These are phyloP conservation scores for Tulasnella sp. DNA, from an alignment of 768 basidiomycete genomes.

Conservation along the genomic window DNA sequence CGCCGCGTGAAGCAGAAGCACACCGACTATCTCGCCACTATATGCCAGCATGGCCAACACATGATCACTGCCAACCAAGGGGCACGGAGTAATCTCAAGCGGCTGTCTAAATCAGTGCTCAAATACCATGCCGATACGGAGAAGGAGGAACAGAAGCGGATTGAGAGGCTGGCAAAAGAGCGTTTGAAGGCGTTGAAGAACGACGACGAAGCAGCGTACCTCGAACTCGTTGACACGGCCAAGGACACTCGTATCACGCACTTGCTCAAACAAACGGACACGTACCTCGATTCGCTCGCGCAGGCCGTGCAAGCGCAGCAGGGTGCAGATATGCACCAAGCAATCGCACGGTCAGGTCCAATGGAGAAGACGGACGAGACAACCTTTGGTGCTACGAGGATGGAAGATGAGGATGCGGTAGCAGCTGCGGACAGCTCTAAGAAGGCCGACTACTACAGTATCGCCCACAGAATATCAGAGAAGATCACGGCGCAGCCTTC, in stretches of 20 bases:
- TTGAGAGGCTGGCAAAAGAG: conserved; percentile 92
- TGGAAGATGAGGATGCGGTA: conserved; percentile 39
- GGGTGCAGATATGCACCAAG: conserved; percentile 38
- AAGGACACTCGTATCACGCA: conserved; percentile 99
- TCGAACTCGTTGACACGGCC: conserved; percentile 96
- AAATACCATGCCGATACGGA: conserved; percentile 83
- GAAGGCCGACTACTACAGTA: conserved; percentile 92
- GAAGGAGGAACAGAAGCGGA: conserved; percentile 95
- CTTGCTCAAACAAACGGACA: conserved; percentile 84
- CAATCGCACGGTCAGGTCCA: not conserved
- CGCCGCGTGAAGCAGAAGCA: conserved; percentile 93
- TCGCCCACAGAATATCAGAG: conserved; percentile 88
- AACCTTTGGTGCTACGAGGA: conserved; percentile 78
- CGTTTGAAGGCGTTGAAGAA: conserved; percentile 95
- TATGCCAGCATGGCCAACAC: conserved; percentile 72
- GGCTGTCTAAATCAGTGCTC: conserved; percentile 67
- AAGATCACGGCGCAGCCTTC: conserved; percentile 61
- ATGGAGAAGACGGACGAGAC: conserved; percentile 62
- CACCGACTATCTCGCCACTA: conserved; percentile 81
- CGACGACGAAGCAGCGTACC: conserved; percentile 99
- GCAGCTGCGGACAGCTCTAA: conserved; percentile 42
- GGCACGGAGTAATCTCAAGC: conserved; percentile 46
- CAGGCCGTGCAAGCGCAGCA: conserved; percentile 92
- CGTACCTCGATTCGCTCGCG: conserved; percentile 89
- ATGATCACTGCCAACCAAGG: conserved; percentile 47